Percentiles rank a stretch among this genome's conserved stretches.
Conservation (phyloP, 2,329 filamentous ascomycete genomes). For the Penicillium capsulatum region DNA sequence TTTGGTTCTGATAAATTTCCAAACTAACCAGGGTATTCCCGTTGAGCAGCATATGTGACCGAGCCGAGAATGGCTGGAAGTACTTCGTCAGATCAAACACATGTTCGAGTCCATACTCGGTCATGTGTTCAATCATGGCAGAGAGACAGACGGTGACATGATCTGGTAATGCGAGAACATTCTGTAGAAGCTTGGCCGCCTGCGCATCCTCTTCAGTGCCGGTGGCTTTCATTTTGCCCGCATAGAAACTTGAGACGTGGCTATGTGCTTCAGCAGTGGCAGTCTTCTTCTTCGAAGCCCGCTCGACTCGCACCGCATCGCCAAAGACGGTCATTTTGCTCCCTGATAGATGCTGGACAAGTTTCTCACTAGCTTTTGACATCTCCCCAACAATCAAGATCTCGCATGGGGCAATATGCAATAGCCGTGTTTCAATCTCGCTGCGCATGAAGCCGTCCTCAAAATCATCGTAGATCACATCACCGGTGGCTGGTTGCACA, state of each 20-base stretch:
- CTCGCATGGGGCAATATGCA: slow-evolving; percentile 94
- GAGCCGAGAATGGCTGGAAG: slow-evolving; percentile 90
- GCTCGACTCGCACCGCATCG: slow-evolving; percentile 81
- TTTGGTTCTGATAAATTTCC: slow-evolving; percentile 93
- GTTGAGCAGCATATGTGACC: slow-evolving; percentile 93
- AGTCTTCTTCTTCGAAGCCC: slow-evolving; percentile 69
- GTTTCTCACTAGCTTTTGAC: slow-evolving; percentile 85
- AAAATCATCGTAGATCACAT: slow-evolving; percentile 93
- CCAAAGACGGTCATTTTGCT: slow-evolving; percentile 90
- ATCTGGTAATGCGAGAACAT: slow-evolving; percentile 78
- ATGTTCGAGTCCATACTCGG: slow-evolving; percentile 88
- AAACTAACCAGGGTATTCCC: slow-evolving; percentile 91
- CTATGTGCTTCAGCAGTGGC: slow-evolving; percentile 80
- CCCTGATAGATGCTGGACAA: slow-evolving; percentile 82
- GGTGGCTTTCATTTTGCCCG: slow-evolving; percentile 68
- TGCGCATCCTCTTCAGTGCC: slow-evolving; percentile 51
- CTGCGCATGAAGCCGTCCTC: slow-evolving; percentile 97
- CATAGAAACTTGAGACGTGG: slow-evolving; percentile 90
- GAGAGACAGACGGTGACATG: slow-evolving; percentile 87
- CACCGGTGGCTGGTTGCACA: slow-evolving; percentile 91
- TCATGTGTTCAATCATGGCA: slow-evolving; percentile 90
- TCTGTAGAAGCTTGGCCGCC: slow-evolving; percentile 69
- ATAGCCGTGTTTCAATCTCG: slow-evolving; percentile 88
- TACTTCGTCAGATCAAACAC: slow-evolving; percentile 96
- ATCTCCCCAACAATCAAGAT: slow-evolving; percentile 89